A percentile compares a stretch with the other conserved stretches of the same genome.
phyloP scores from a whole-genome alignment of 768 basidiomycete genomes.

The Leccinum variicolor region DNA sequence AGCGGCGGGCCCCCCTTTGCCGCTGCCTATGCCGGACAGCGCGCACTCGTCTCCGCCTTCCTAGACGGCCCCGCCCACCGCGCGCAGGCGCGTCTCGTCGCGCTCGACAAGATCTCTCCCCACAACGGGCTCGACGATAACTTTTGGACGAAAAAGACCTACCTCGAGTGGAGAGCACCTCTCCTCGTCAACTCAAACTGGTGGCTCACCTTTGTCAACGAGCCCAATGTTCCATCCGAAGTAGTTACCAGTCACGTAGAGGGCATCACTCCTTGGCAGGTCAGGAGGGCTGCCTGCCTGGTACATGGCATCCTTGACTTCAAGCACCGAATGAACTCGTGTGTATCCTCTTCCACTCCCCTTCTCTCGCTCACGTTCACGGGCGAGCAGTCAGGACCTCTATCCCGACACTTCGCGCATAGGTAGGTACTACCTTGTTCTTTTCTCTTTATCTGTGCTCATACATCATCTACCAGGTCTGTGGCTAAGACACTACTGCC shows the following conservation, averaged over 20 bases:
- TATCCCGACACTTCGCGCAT: slow-evolving; percentile 69
- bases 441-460: not conserved
- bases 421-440: slow-evolving; percentile 40
- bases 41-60: slow-evolving; percentile 16
- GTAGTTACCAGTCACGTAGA: slow-evolving; percentile 25
- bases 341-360: slow-evolving; percentile 23
- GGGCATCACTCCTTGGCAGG: slow-evolving; percentile 80
- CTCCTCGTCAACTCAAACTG: slow-evolving; percentile 91
- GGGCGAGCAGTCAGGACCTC: slow-evolving; percentile 54
- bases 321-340: slow-evolving; percentile 65
- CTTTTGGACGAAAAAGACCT: slow-evolving; percentile 80
- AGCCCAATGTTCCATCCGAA: slow-evolving; percentile 53
- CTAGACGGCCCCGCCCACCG: slow-evolving; percentile 8
- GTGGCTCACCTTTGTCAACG: slow-evolving; percentile 88
- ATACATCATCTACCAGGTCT: slow-evolving; percentile 37
- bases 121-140: slow-evolving; percentile 94
- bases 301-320: slow-evolving; percentile 68
- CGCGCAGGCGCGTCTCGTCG: slow-evolving; percentile 38
- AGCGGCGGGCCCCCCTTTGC: slow-evolving; percentile 50
- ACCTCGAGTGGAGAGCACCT: slow-evolving; percentile 84
- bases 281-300: slow-evolving; percentile 84
- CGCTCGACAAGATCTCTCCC: slow-evolving; percentile 78
- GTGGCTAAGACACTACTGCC: slow-evolving; percentile 63
- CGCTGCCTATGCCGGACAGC: slow-evolving; percentile 20
- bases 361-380: slow-evolving; percentile 5